phyloP scores from a whole-genome alignment of 495 filamentous ascomycete species.

The Sphaerosporella brunnea region DNA sequence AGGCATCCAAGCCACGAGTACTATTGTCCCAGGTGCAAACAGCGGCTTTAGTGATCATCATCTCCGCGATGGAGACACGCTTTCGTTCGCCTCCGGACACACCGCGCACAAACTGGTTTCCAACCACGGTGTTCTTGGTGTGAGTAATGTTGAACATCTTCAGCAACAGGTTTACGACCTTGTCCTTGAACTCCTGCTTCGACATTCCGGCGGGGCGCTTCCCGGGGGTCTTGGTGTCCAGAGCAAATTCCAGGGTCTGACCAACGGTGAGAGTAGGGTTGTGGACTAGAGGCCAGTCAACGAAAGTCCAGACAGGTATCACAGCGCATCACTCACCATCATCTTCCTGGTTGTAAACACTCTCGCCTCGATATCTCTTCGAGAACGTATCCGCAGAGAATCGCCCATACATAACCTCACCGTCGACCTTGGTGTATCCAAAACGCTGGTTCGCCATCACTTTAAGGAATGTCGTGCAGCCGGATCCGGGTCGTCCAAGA shows the following conservation, averaged over 20 bases:
- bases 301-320: no score
- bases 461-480: conserved; percentile 65
- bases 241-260: conserved; percentile 64
- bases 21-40: conserved; percentile 77
- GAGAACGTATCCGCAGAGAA: conserved; percentile 43
- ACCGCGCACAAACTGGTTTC: conserved; percentile 63
- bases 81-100: conserved; percentile 71
- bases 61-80: conserved; percentile 65
- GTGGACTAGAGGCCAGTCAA: conserved; percentile 37
- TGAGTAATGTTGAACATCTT: conserved; percentile 57
- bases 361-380: conserved; percentile 53
- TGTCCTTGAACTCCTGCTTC: conserved; percentile 40
- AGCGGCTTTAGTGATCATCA: conserved; percentile 30
- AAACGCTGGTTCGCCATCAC: conserved; percentile 49
- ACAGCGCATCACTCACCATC: conserved; percentile 29
- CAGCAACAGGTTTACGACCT: conserved; percentile 62
- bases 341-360: conserved; percentile 63
- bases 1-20: conserved; percentile 62
- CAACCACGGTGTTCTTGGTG: conserved; percentile 58
- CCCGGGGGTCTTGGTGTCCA: conserved; percentile 44
- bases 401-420: conserved; percentile 64
- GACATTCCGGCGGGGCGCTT: conserved; percentile 43
- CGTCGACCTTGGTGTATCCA: conserved; percentile 59
- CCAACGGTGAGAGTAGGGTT: conserved; percentile 69
- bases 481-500: conserved; percentile 53